Evolutionary conservation across 768 basidiomycete species (phyloP).

Genomic region (Lenzites betulinus): DNA sequence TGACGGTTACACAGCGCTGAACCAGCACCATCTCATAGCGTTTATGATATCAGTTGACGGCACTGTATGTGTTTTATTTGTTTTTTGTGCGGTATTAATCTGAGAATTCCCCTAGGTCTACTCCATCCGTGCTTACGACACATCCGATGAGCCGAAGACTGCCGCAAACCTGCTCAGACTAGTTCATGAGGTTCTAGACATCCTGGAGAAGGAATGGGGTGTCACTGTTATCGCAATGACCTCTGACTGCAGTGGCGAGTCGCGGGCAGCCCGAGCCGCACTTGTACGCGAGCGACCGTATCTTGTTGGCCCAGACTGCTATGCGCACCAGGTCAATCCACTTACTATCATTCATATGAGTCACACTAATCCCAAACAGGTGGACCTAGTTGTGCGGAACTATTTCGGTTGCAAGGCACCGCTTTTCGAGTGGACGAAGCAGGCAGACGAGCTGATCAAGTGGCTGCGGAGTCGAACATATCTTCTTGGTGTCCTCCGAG

Average conservation of each 20-base stretch:
- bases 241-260: slow-evolving; percentile 41
- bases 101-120: not conserved
- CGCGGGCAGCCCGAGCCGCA: slow-evolving; percentile 28
- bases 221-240: slow-evolving; percentile 29
- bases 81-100: not conserved
- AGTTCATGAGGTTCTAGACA: slow-evolving; percentile 22
- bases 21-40: not conserved
- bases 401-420: slow-evolving; percentile 35
- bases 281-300: slow-evolving; percentile 25
- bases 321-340: slow-evolving; percentile 39
- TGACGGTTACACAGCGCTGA: not conserved
- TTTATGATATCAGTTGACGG: not conserved
- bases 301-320: slow-evolving; percentile 38
- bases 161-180: slow-evolving; percentile 33
- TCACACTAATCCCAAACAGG: slow-evolving; percentile 24
- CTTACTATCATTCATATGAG: not conserved
- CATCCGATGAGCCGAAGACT: slow-evolving; percentile 34
- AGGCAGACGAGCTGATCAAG: slow-evolving; percentile 38
- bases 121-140: slow-evolving; percentile 26
- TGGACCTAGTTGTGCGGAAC: slow-evolving; percentile 43
- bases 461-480: slow-evolving; percentile 41
- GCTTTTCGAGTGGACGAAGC: slow-evolving; percentile 25
- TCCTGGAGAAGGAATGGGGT: slow-evolving; percentile 30
- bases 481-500: slow-evolving; percentile 33
- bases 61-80: not conserved